Evolutionary conservation across 768 basidiomycete genomes (phyloP).

Genomic region (Mycena albidolilacea): DNA sequence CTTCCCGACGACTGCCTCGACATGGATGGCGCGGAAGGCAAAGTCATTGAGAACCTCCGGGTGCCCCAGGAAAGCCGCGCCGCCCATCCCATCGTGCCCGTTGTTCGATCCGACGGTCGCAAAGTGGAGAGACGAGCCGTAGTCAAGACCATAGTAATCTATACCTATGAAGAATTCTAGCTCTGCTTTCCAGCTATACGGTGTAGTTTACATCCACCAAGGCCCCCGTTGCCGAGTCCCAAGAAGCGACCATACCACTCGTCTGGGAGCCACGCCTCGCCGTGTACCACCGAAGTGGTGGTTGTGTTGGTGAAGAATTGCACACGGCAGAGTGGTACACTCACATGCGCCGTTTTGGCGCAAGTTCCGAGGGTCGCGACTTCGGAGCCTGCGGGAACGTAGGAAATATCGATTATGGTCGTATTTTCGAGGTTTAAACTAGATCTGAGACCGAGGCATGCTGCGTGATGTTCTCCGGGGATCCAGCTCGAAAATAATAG

Average conservation of each 20-base stretch:
- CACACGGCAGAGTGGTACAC: no score
- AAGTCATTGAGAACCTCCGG: slow-evolving; percentile 47
- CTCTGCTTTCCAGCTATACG: background rate
- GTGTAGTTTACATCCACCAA: slow-evolving; percentile 27
- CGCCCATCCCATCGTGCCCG: slow-evolving; percentile 45
- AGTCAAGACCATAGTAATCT: slow-evolving; percentile 37
- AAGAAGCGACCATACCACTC: no score
- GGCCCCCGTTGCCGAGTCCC: no score
- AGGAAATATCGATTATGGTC: slow-evolving; percentile 24
- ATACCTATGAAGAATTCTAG: slow-evolving; percentile 37
- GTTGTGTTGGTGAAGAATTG: no score
- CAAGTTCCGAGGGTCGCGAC: no score
- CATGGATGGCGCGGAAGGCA: slow-evolving; percentile 45
- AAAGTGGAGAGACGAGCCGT: slow-evolving; percentile 42
- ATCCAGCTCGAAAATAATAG: background rate
- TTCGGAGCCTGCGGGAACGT: slow-evolving; percentile 18
- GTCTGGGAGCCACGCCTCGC: no score
- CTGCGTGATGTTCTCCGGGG: no score
- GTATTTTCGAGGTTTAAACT: slow-evolving; percentile 30
- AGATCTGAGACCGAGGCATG: slow-evolving; percentile 23
- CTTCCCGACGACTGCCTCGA: slow-evolving; percentile 44
- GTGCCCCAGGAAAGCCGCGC: slow-evolving; percentile 38
- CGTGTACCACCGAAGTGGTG: no score
- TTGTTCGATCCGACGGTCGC: slow-evolving; percentile 44
- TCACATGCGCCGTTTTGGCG: no score